Conservation (phyloP, 2,329 filamentous ascomycete genomes). For the Juglanconis sp. region DNA sequence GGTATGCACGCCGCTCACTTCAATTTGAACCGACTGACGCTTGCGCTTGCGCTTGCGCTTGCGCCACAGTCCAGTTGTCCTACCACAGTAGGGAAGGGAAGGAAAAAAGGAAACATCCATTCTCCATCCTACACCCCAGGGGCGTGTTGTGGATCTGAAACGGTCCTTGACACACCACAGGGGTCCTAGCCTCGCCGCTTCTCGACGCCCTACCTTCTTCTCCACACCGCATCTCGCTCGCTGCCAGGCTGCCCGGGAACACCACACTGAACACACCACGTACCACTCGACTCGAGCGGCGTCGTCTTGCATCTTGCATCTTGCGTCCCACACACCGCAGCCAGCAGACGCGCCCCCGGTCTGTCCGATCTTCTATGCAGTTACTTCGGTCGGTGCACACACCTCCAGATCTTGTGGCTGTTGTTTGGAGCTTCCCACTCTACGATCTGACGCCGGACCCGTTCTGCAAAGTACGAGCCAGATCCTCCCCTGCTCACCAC, state of each 20-base stretch:
- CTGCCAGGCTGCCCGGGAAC: neutral
- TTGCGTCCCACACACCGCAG: neutral
- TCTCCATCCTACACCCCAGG: neutral
- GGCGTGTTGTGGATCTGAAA: conserved; percentile 16
- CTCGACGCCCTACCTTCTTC: conserved; percentile 14
- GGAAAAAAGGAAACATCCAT: neutral
- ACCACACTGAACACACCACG: neutral
- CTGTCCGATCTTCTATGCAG: conserved; percentile 5
- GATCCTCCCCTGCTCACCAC: conserved; percentile 3
- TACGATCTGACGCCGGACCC: conserved; percentile 13
- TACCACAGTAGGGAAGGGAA: neutral
- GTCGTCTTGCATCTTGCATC: neutral
- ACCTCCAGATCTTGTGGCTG: conserved; percentile 1
- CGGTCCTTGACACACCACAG: neutral
- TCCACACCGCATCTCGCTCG: conserved; percentile 9
- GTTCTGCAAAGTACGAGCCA: conserved; percentile 4
- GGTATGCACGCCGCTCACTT: no score
- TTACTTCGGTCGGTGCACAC: neutral
- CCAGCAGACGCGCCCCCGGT: neutral
- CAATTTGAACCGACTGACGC: neutral
- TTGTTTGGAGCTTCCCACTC: neutral
- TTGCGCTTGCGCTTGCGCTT: neutral
- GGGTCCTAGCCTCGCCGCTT: conserved; percentile 17
- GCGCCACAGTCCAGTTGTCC: neutral
- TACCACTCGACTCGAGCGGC: neutral